phyloP scores from a whole-genome alignment of 139 green algal genomes.

The Tetraselmis chui region DNA sequence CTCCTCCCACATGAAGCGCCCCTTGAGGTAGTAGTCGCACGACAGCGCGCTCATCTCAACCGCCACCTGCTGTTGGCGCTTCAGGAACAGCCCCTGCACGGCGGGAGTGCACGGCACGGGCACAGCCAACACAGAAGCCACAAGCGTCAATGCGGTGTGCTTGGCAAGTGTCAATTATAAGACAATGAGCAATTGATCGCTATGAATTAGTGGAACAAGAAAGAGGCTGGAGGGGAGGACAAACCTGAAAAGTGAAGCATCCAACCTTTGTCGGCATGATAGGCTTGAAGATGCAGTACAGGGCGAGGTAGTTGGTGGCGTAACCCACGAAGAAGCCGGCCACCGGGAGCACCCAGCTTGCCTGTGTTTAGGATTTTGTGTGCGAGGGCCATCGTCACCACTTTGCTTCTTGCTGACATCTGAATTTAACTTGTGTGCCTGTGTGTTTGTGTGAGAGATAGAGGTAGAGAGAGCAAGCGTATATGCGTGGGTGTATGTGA shows the following conservation, averaged over 20 bases:
- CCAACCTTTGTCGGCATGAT: conserved; percentile 10
- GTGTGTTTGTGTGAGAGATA: no score
- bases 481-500: no score
- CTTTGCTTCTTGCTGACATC: no score
- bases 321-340: conserved; percentile 29
- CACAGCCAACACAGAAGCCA: not conserved
- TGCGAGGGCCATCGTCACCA: no score
- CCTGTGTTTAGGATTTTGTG: no score
- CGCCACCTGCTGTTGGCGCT: conserved; percentile 22
- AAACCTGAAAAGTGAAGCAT: not conserved
- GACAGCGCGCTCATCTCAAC: conserved; percentile 12
- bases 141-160: no score
- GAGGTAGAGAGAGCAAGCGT: no score
- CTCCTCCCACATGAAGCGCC: conserved; percentile 24
- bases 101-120: not conserved
- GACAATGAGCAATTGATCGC: not conserved
- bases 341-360: conserved; percentile 21
- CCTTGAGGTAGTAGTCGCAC: conserved; percentile 19
- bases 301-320: conserved; percentile 29
- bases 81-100: conserved; percentile 25
- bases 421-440: no score
- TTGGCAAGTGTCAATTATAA: not conserved
- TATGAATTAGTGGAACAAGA: not conserved
- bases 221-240: not conserved
- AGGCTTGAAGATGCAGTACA: conserved; percentile 27